These are phyloP conservation scores for Coleophoma cylindrospora DNA, from an alignment of 2,329 filamentous ascomycete species.

Conservation along the genomic window DNA sequence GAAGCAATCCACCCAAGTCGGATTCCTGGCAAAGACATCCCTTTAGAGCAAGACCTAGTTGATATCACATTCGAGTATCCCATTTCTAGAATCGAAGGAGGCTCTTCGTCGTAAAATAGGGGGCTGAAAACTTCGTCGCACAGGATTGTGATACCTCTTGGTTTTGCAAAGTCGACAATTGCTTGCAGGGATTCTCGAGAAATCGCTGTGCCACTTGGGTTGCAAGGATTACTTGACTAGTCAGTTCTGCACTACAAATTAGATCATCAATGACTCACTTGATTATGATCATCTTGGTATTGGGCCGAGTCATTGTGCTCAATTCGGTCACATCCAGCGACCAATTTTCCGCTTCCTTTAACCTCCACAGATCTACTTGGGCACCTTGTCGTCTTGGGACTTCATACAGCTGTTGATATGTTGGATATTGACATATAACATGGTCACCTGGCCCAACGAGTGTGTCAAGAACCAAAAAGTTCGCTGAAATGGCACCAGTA, in stretches of 20 bases:
- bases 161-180: conserved; percentile 59
- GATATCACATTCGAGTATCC: conserved; percentile 67
- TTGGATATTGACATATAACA: conserved; percentile 81
- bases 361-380: conserved; percentile 71
- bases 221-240: conserved; percentile 62
- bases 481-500: conserved; percentile 78
- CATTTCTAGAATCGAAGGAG: conserved; percentile 67
- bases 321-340: conserved; percentile 63
- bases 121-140: conserved; percentile 82
- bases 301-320: conserved; percentile 55
- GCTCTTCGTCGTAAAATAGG: conserved; percentile 61
- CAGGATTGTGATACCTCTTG: conserved; percentile 61
- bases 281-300: conserved; percentile 67
- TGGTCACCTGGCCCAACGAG: conserved; percentile 72
- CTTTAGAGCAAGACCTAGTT: conserved; percentile 84
- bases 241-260: background rate
- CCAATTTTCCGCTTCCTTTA: conserved; percentile 60
- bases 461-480: conserved; percentile 71
- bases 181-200: conserved; percentile 52
- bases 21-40: conserved; percentile 77
- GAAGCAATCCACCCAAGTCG: conserved; percentile 80
- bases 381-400: conserved; percentile 72
- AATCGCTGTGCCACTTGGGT: conserved; percentile 72
- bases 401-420: conserved; percentile 79
- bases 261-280: conserved; percentile 28